A percentile compares a stretch with the other conserved stretches of the same genome.
These are phyloP conservation scores for Miamiensis avidus DNA, from an alignment of 169 alveolate genomes.

Conservation along the genomic window DNA sequence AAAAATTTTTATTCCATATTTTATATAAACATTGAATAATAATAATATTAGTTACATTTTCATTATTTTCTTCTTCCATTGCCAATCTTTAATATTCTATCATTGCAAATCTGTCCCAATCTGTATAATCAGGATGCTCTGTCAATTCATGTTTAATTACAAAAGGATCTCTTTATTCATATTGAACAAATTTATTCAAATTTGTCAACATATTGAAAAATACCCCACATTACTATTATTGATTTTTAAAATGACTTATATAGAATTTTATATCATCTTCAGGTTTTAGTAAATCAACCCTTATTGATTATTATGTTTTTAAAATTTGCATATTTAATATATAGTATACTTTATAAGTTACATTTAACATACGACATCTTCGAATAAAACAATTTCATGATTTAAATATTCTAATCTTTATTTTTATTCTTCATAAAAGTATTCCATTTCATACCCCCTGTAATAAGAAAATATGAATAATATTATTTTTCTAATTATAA, in stretches of 20 bases:
- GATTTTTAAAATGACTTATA: conserved; percentile 67
- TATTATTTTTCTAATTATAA: no score
- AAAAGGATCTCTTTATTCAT: conserved; percentile 87
- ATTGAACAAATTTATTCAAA: conserved; percentile 78
- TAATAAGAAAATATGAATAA: not conserved
- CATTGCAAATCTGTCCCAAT: conserved; percentile 89
- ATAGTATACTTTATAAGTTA: conserved; percentile 17
- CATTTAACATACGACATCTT: conserved; percentile 85
- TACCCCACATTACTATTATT: conserved; percentile 69
- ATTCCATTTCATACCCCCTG: conserved; percentile 85
- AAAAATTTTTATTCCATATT: no score
- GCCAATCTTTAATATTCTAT: conserved; percentile 84
- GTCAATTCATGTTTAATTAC: conserved; percentile 62
- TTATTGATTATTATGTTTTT: not conserved
- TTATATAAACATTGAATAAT: not conserved
- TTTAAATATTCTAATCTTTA: conserved; percentile 83
- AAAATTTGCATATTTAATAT: not conserved
- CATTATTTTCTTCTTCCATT: conserved; percentile 89
- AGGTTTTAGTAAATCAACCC: conserved; percentile 81
- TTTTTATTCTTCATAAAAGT: conserved; percentile 85
- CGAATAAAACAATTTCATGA: conserved; percentile 85
- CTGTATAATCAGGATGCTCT: conserved; percentile 83
- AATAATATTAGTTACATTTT: conserved; percentile 35
- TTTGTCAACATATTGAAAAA: conserved; percentile 82
- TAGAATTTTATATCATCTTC: conserved; percentile 76